Percentiles rank a stretch among this genome's conserved stretches.
These are phyloP conservation scores for Lentinula detonsa DNA, from an alignment of 768 basidiomycete genomes.

Conservation along the genomic window DNA sequence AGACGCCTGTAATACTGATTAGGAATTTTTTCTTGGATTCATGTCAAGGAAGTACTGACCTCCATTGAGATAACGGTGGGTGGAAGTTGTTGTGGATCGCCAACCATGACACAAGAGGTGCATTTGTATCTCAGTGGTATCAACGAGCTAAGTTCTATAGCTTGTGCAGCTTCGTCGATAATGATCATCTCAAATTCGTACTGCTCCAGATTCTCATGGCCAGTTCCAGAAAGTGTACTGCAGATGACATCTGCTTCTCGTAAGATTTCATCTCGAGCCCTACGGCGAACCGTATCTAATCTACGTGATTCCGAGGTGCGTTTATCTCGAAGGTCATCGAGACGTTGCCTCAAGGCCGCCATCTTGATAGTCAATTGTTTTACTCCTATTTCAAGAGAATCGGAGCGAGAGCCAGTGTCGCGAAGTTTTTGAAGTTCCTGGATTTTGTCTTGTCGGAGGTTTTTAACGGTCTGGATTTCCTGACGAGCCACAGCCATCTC, in stretches of 20 bases:
- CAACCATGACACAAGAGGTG: conserved; percentile 86
- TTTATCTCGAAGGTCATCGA: conserved; percentile 78
- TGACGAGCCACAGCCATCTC: conserved; percentile 54
- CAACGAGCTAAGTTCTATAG: conserved; percentile 89
- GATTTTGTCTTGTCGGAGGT: conserved; percentile 47
- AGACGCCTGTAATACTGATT: conserved; percentile 40
- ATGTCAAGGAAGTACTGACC: conserved; percentile 17
- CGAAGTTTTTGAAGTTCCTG: conserved; percentile 50
- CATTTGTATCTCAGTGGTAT: conserved; percentile 91
- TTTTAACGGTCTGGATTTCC: conserved; percentile 68
- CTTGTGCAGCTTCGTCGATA: conserved; percentile 97
- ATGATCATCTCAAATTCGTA: conserved; percentile 94
- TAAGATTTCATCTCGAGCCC: conserved; percentile 69
- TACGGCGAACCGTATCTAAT: conserved; percentile 76
- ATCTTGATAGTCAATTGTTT: conserved; percentile 56
- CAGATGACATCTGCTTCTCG: conserved; percentile 91
- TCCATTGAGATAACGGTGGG: conserved; percentile 65
- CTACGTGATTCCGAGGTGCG: conserved; percentile 75
- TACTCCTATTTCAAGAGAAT: conserved; percentile 68
- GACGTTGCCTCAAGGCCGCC: conserved; percentile 55
- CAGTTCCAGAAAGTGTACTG: conserved; percentile 87
- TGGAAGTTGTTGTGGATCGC: conserved; percentile 94
- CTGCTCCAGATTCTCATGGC: conserved; percentile 77
- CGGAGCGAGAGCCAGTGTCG: conserved; percentile 48
- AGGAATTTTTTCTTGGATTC: not conserved